Evolutionary conservation across 495 filamentous ascomycete species (phyloP), one percentile per base, ranked within the genome.

Genomic region (Aspergillus nidulans): DNA sequence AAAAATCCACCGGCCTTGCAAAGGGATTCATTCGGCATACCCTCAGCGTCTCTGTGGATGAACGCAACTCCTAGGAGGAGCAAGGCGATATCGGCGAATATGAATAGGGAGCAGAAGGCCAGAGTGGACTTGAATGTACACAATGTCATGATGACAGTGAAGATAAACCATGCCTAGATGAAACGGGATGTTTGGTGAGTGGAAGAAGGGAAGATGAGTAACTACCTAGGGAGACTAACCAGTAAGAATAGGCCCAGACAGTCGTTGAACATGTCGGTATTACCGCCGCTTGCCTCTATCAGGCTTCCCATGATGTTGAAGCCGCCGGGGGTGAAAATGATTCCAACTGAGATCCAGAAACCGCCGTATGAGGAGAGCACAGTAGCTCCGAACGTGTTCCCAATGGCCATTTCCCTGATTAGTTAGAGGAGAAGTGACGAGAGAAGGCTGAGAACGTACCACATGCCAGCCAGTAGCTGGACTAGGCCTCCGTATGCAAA

Each of bases 331-430:
- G 88, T 95, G 59, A 92, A 80, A 61, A 90, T 81, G 70, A 96
- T 88, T 55, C 78, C 90, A 62, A 85, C 85, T 19, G 89, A 83
- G 63, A 97, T 85, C 92, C 92, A 97, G 80, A 97, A 97, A 43
- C 90, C 92, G 41, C 92, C 92, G 68, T 91, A 97, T 0, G 92
- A 96, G 5, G 90, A 90, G 42, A 97, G 81, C 5, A 90, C 91
- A n/a, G 91, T 96, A 19, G 91, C 91, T 78, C 90, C 92, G 57
- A 97, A 97, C 16, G 92, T 92, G 77, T 92, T 95, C 46, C 90
- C 92, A 10, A 90, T 80, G 23, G 90, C 92, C 89, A 95, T 95
- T 77, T 95, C 92, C 92, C 90, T 95, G 53, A 6, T n/a, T 52
- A 32, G 50, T 53, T 44, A 53, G 12, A 32, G 21, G 20, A 21